Conservation (phyloP, 306 rosid species). For the Phaseolus lunatus region DNA sequence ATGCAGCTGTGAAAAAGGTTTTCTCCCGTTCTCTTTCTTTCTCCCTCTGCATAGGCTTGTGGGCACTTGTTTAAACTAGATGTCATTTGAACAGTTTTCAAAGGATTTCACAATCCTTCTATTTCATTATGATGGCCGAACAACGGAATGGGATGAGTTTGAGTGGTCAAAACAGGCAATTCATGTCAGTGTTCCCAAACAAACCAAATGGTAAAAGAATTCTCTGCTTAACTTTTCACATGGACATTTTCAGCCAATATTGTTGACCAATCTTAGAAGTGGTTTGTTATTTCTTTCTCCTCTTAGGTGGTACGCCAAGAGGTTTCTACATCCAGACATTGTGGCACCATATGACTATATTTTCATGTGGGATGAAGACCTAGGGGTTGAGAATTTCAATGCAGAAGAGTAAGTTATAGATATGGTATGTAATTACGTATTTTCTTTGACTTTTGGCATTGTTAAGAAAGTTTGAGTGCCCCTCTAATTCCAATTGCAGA, state of each 20-base stretch:
- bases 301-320: slow-evolving; percentile 92
- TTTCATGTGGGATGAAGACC: slow-evolving; percentile 94
- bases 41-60: slow-evolving; percentile 3
- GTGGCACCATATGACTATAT: slow-evolving; percentile 91
- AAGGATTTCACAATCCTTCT: slow-evolving; percentile 85
- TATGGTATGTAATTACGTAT: background rate
- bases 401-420: slow-evolving; percentile 84
- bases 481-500: slow-evolving; percentile 51
- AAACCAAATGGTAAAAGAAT: slow-evolving; percentile 84
- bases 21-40: slow-evolving; percentile 7
- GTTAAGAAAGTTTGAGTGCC: slow-evolving; percentile 16
- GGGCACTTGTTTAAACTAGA: slow-evolving; percentile 30
- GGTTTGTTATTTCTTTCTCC: slow-evolving; percentile 13
- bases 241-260: background rate
- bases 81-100: slow-evolving; percentile 75
- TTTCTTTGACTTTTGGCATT: slow-evolving; percentile 11
- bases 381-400: slow-evolving; percentile 86
- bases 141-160: slow-evolving; percentile 95
- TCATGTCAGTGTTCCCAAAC: slow-evolving; percentile 88
- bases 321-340: slow-evolving; percentile 92
- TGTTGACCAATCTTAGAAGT: slow-evolving; percentile 12
- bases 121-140: slow-evolving; percentile 96
- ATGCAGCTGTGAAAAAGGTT: slow-evolving; percentile 93
- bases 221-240: slow-evolving; percentile 10
- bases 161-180: slow-evolving; percentile 95